Percentiles rank a stretch among this genome's conserved stretches.
These are phyloP conservation scores for Suillus subaureus DNA, from an alignment of 768 basidiomycete genomes.

Conservation along the genomic window DNA sequence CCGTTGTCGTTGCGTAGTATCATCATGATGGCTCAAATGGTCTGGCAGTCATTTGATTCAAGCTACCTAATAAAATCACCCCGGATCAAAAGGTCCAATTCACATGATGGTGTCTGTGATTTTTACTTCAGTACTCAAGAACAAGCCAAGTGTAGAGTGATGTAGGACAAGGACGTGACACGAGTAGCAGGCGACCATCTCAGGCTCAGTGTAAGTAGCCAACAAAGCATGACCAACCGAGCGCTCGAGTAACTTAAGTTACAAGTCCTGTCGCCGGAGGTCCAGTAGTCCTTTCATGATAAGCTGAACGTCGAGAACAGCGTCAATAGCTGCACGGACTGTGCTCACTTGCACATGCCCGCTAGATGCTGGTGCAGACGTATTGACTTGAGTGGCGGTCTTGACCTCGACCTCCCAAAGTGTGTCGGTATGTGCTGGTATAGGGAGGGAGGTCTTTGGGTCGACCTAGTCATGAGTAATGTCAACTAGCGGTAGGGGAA, in stretches of 20 bases:
- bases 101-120: neutral
- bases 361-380: slow-evolving; percentile 42
- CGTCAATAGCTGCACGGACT: slow-evolving; percentile 67
- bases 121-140: neutral
- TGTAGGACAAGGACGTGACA: neutral
- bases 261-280: slow-evolving; percentile 73
- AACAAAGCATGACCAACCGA: neutral
- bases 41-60: neutral
- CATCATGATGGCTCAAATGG: neutral
- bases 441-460: slow-evolving; percentile 71
- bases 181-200: neutral
- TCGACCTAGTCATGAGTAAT: slow-evolving; percentile 55
- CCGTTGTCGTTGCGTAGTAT: neutral
- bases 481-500: too few species aligned
- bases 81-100: neutral
- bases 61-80: neutral
- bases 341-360: slow-evolving; percentile 61
- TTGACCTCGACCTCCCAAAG: slow-evolving; percentile 90
- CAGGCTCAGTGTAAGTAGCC: neutral
- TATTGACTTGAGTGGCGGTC: slow-evolving; percentile 76
- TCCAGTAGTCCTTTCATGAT: slow-evolving; percentile 86
- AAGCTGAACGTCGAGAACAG: slow-evolving; percentile 77
- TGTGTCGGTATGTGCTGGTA: slow-evolving; percentile 77
- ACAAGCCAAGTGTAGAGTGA: neutral
- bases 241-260: slow-evolving; percentile 15